These are phyloP conservation scores for Pezicula radicicola DNA, from an alignment of 2,329 filamentous ascomycete species.

Conservation along the genomic window DNA sequence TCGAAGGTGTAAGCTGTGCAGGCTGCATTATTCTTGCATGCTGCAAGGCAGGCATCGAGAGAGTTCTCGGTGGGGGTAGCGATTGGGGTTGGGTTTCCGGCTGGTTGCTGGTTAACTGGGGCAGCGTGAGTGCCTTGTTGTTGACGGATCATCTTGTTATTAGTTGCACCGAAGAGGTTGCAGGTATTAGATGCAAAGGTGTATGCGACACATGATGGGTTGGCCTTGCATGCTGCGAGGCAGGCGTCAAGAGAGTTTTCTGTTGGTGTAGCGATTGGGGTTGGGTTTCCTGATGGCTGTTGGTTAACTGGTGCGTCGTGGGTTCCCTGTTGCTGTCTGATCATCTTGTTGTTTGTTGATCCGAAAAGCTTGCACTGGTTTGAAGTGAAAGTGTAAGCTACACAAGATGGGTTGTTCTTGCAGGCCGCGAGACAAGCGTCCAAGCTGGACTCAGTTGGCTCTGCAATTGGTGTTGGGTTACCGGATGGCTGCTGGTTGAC, in stretches of 20 bases:
- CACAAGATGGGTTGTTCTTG: not conserved
- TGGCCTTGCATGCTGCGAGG: constrained; percentile 8
- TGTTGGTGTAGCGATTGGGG: too few species aligned
- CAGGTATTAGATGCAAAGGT: constrained; percentile 8
- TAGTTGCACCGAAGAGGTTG: constrained; percentile 3
- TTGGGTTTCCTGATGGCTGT: constrained; percentile 1
- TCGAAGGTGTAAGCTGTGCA: not conserved
- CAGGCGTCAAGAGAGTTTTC: constrained; percentile 6
- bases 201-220: constrained; percentile 7
- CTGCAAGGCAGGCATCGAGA: not conserved
- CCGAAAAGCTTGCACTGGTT: not conserved
- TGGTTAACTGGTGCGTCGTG: constrained; percentile 2
- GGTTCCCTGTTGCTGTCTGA: not conserved
- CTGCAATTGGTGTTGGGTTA: not conserved
- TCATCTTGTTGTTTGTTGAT: not conserved
- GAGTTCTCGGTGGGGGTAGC: not conserved
- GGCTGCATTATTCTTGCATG: not conserved
- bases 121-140: constrained; percentile 3
- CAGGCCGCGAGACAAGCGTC: not conserved
- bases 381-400: not conserved
- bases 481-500: not conserved
- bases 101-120: not conserved
- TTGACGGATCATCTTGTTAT: not conserved
- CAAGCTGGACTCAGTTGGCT: not conserved
- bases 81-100: not conserved